Evolutionary conservation across 495 filamentous ascomycete species (phyloP).

Genomic region (Daldinia concentrica): DNA sequence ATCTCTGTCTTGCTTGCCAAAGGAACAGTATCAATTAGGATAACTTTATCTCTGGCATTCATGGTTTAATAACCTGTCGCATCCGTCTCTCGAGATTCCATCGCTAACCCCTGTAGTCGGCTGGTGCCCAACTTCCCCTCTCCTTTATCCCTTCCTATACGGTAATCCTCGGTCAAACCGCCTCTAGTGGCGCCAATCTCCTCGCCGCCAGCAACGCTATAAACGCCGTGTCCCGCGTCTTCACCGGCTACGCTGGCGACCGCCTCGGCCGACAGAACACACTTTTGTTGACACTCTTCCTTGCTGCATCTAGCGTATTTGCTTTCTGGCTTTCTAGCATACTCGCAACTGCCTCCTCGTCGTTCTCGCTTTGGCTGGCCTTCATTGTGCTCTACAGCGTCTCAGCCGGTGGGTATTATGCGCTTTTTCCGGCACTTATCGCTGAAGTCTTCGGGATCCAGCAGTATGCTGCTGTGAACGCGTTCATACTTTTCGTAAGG

Average conservation of each 20-base stretch:
- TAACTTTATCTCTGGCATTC: neutral
- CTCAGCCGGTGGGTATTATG: constrained; percentile 60
- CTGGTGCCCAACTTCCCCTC: constrained; percentile 55
- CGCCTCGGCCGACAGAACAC: constrained; percentile 63
- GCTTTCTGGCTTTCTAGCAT: constrained; percentile 61
- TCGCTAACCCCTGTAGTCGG: constrained; percentile 38
- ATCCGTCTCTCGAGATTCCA: neutral
- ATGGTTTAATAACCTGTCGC: too few relatives aligned
- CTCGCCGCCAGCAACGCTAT: constrained; percentile 65
- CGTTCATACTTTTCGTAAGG: constrained; percentile 65
- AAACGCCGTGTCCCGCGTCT: constrained; percentile 62
- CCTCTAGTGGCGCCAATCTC: constrained; percentile 55
- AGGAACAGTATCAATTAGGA: too few relatives aligned
- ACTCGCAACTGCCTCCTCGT: constrained; percentile 14
- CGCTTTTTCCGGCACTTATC: constrained; percentile 57
- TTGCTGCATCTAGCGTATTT: constrained; percentile 58
- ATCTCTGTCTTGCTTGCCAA: too few relatives aligned
- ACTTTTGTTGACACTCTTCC: constrained; percentile 58
- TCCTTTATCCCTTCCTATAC: constrained; percentile 60
- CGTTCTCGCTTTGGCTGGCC: constrained; percentile 55
- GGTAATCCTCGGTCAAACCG: constrained; percentile 52
- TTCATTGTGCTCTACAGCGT: constrained; percentile 65
- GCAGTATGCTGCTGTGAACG: constrained; percentile 67
- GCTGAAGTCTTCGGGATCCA: constrained; percentile 68
- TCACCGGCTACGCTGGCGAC: constrained; percentile 61